Evolutionary conservation across 23 red algal genomes (phyloP).

Genomic region (Gracilaria caudata): DNA sequence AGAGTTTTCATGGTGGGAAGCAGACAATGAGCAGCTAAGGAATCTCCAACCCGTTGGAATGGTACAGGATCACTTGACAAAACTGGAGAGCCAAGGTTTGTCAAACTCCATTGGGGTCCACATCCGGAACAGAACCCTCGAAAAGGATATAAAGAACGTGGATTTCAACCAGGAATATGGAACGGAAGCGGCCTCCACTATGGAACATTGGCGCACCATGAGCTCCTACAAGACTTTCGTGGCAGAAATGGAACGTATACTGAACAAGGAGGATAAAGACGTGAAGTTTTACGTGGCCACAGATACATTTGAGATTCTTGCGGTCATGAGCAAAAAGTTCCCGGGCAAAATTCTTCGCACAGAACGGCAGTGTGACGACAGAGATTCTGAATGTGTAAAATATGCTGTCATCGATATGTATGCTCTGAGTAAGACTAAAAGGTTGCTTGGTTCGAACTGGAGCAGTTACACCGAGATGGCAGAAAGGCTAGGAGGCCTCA

Average conservation of each 20-base stretch:
- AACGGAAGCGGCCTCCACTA: slow-evolving; percentile 41
- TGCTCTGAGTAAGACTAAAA: slow-evolving; percentile 51
- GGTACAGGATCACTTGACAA: slow-evolving; percentile 16
- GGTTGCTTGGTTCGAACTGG: slow-evolving; percentile 81
- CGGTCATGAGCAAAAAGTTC: slow-evolving; percentile 48
- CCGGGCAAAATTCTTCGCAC: slow-evolving; percentile 68
- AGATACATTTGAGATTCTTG: slow-evolving; percentile 66
- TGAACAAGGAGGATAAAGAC: slow-evolving; percentile 43
- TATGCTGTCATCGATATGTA: slow-evolving; percentile 83
- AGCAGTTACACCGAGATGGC: slow-evolving; percentile 89
- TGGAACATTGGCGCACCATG: slow-evolving; percentile 80
- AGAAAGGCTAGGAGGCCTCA: slow-evolving; percentile 67
- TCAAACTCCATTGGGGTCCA: slow-evolving; percentile 71
- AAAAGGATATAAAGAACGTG: slow-evolving; percentile 75
- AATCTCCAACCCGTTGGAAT: slow-evolving; percentile 58
- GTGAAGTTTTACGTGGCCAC: slow-evolving; percentile 76
- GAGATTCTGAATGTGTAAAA: slow-evolving; percentile 74
- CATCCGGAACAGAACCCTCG: slow-evolving; percentile 77
- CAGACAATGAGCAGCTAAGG: slow-evolving; percentile 72
- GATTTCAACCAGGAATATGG: slow-evolving; percentile 76
- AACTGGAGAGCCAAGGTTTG: slow-evolving; percentile 30
- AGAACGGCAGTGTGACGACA: slow-evolving; percentile 67
- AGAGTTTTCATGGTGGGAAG: slow-evolving; percentile 77
- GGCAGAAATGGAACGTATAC: slow-evolving; percentile 65
- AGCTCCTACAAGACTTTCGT: slow-evolving; percentile 65